phyloP scores from a whole-genome alignment of 768 basidiomycete species.

The Hericium erinaceus region DNA sequence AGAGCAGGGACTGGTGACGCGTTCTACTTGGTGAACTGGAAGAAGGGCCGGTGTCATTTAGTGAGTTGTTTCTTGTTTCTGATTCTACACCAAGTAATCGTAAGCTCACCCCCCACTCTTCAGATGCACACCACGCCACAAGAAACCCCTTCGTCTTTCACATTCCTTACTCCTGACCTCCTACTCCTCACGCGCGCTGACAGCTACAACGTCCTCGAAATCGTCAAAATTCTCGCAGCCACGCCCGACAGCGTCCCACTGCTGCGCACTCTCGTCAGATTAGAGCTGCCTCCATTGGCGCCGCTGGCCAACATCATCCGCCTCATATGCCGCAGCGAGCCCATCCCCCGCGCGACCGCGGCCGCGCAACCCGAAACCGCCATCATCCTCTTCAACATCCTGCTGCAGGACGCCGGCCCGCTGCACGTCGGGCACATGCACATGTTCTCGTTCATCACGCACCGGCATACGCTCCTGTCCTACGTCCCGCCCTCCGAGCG shows the following conservation, averaged over 20 bases:
- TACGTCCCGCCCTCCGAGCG: neutral
- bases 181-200: constrained; percentile 19
- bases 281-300: constrained; percentile 14
- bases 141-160: constrained; percentile 17
- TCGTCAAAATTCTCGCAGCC: constrained; percentile 6
- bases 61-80: constrained; percentile 11
- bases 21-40: constrained; percentile 20
- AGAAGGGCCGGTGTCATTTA: constrained; percentile 15
- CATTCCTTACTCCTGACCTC: constrained; percentile 17
- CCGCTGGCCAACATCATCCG: constrained; percentile 10
- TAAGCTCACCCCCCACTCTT: neutral
- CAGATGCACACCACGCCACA: constrained; percentile 2
- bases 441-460: constrained; percentile 17
- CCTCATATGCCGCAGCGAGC: constrained; percentile 21
- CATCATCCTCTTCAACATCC: constrained; percentile 17
- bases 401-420: constrained; percentile 6
- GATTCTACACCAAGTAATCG: too few relatives aligned
- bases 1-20: constrained; percentile 4
- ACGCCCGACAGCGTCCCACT: neutral
- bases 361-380: constrained; percentile 11
- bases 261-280: constrained; percentile 9
- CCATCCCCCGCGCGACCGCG: constrained; percentile 12
- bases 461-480: constrained; percentile 15
- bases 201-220: constrained; percentile 13
- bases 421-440: constrained; percentile 6